A percentile compares a stretch with the other conserved stretches of the same genome.
These are phyloP conservation scores for Nicotiana noctiflora DNA, from an alignment of 257 asterid species.

Conservation along the genomic window DNA sequence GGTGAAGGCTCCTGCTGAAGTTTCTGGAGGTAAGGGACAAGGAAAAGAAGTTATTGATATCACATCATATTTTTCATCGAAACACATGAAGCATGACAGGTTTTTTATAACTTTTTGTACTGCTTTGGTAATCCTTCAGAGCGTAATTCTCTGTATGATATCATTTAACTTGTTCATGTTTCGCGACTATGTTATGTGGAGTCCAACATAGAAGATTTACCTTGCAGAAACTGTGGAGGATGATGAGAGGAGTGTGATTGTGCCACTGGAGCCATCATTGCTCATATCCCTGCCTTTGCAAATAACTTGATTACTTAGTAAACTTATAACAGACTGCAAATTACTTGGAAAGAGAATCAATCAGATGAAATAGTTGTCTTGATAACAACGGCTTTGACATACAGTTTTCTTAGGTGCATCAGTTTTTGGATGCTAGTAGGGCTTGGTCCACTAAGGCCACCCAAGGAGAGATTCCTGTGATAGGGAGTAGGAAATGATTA, in stretches of 20 bases:
- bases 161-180: background rate
- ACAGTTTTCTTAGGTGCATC: constrained; percentile 53
- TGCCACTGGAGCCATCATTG: constrained; percentile 42
- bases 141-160: background rate
- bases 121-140: background rate
- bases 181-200: background rate
- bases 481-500: background rate
- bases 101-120: background rate
- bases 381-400: constrained; percentile 14
- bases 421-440: constrained; percentile 51
- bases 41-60: background rate
- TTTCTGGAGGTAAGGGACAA: constrained; percentile 33
- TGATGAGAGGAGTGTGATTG: constrained; percentile 36
- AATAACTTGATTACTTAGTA: background rate
- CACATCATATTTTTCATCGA: background rate
- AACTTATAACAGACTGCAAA: background rate
- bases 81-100: background rate
- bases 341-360: background rate
- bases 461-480: constrained; percentile 44
- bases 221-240: constrained; percentile 35
- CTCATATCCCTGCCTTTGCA: constrained; percentile 47
- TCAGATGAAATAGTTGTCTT: background rate
- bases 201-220: constrained; percentile 20
- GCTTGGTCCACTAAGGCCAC: constrained; percentile 38
- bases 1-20: constrained; percentile 43